Base-by-base conservation (phyloP, 1,139 yeast genomes). In the Candida sp. region DNA sequence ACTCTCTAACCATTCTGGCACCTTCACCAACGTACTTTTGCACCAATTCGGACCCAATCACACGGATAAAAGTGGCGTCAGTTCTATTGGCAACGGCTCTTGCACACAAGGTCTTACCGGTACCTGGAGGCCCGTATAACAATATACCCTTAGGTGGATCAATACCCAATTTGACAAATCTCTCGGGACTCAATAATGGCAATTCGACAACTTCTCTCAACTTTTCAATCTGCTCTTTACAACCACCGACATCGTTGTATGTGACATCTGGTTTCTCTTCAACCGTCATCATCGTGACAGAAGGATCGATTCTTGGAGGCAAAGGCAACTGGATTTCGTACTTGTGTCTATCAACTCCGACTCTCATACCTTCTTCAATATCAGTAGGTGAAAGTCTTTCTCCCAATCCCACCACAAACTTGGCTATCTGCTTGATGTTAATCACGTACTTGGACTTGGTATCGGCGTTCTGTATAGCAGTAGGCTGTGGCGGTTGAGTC, bases 271-370 rank as follows among this genome's bases (percentile, higher is more conserved):
- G 99, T 71, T 94, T 94, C 69, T 94, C 99, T 70, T 94, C 99
- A 48, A 94, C 99, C 1, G 98, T 93, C 99, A 94, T 94, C 99
- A 94, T 94, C n/a, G 99, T 94, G 49, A 94, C 99, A 17, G 93
- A 84, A 8, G 99, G 98, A 70, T 94, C 99, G 67, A 94, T 94
- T 67, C 97, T 81, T 49, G 99, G 99, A 25, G 99, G 99, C 59
- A 96, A 79, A 27, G 99, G 99, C 63, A 94, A 81, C 78, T 92
- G 97, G 66, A 94, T 94, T 70, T 93, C 97, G 73, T 96, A 94
- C 72, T 94, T 94, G 65, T 90, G 92, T 71, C 99, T 86, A 70
- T 94, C 99, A 54, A 94, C 99, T 64, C 99, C 99, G 44, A 94
- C 98, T 68, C 99, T 84, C 99, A 94, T 96, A 46, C 99, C 99